Base-by-base conservation (phyloP, 208 protist genomes). In the Herpetomonas tarakana region DNA sequence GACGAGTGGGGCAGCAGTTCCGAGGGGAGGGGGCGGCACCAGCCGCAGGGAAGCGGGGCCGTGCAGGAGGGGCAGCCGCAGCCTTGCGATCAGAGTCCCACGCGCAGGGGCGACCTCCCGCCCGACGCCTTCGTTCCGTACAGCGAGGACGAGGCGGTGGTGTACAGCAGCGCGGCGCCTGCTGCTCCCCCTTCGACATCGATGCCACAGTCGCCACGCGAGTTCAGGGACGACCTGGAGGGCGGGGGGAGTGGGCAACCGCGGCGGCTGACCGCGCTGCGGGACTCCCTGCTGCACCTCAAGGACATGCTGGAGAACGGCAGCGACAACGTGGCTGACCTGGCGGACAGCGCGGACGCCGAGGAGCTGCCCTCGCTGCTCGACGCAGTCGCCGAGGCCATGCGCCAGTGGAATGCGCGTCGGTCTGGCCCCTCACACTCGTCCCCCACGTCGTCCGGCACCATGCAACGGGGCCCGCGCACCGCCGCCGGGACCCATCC, bases 271-370 rank as follows among this genome's bases (percentile, higher is more conserved):
- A 22, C 16, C 19, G 9, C 16, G 16, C 19, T 88, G 28, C 71
- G 76, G 3, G 71, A 76, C 52, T 85, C 78, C 3, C 67, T 88
- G 7, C 25, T 80, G 25, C 58, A 82, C 28, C 31, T 88, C 0
- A 64, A 76, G 22, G 52, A 74, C 27, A 24, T 77, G 39, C 65
- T 85, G 41, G 71, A 88, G 30, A 52, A 73, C 4, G 52, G 51
- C 0, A 27, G 52, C 11, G 49, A 41, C 9, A 41, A 22, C 47
- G 0, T 31, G 3, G 9, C 3, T 39, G 59, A 57, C 26, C 27
- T 65, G 24, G 22, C 11, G 9, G 31, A 55, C 29, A 52, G 53
- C 44, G 66, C 65, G 29, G 58, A 70, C 19, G 70, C 64, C 22
- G 55, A 59, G 52, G 68, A 75, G 25, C 68, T 79, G 9, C 45